Percentiles rank a stretch among this genome's conserved stretches.
Evolutionary conservation across 805 yeast genomes (phyloP).

Genomic region (Wickerhamomyces rabaulensis): DNA sequence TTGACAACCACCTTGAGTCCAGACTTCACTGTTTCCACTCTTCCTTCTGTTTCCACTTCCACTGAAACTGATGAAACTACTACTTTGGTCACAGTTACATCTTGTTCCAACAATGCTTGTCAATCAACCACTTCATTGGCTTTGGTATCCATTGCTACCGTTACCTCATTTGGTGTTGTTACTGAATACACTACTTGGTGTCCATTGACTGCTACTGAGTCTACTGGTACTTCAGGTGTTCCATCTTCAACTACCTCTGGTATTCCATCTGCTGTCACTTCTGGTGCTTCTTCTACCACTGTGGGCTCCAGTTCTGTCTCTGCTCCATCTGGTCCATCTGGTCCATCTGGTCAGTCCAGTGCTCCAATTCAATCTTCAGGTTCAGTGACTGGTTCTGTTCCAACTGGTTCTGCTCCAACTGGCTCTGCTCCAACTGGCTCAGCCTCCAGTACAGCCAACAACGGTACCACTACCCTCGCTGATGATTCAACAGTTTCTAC

Average conservation of each 20-base stretch:
- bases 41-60: background rate
- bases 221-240: background rate
- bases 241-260: background rate
- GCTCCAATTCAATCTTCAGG: too few relatives aligned
- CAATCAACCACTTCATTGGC: slow-evolving; percentile 26
- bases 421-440: too few relatives aligned
- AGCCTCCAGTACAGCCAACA: too few relatives aligned
- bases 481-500: slow-evolving; percentile 19
- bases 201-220: slow-evolving; percentile 21
- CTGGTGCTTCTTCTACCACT: background rate
- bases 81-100: slow-evolving; percentile 10
- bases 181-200: slow-evolving; percentile 32
- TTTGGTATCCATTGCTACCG: slow-evolving; percentile 19
- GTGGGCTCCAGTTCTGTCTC: slow-evolving; percentile 7
- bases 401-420: too few relatives aligned
- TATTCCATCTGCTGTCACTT: background rate
- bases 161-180: slow-evolving; percentile 22
- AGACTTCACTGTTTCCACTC: background rate
- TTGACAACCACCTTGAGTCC: background rate
- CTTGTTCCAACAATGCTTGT: slow-evolving; percentile 12
- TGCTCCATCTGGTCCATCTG: slow-evolving; percentile 14
- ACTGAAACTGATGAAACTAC: background rate
- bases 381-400: too few relatives aligned
- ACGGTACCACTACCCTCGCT: too few relatives aligned
- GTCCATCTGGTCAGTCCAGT: too few relatives aligned